Conservation (phyloP, 1,284 basidiomycete species). For the Sanghuangporus baumii region DNA sequence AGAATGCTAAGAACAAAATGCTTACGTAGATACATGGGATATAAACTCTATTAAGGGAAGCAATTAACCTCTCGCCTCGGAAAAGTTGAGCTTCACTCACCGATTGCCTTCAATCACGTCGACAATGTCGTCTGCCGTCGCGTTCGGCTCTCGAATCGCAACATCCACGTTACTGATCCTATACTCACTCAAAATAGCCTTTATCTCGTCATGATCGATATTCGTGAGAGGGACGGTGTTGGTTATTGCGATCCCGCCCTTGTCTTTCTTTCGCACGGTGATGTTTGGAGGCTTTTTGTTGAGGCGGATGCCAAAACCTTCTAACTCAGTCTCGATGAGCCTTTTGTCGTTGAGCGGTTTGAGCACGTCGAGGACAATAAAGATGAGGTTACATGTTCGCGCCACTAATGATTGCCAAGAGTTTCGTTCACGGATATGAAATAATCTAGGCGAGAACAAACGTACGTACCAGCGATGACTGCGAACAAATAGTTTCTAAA, state of each 20-base stretch:
- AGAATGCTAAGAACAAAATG: constrained; percentile 17
- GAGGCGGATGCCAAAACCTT: constrained; percentile 94
- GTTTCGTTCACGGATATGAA: constrained; percentile 7
- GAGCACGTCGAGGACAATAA: constrained; percentile 96
- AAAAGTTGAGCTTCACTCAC: constrained; percentile 31
- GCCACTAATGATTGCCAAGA: constrained; percentile 55
- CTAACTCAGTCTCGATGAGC: constrained; percentile 87
- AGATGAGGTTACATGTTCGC: constrained; percentile 97
- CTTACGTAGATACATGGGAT: constrained; percentile 87
- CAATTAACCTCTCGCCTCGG: background rate
- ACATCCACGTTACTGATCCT: constrained; percentile 88
- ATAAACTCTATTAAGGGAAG: constrained; percentile 68
- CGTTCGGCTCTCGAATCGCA: constrained; percentile 87
- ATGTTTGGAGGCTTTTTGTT: constrained; percentile 96
- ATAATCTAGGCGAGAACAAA: background rate
- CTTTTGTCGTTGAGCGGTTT: constrained; percentile 96
- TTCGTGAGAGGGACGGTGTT: constrained; percentile 97
- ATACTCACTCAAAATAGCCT: constrained; percentile 94
- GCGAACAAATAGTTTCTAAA: constrained; percentile 10
- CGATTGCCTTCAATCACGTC: constrained; percentile 93
- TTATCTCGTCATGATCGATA: constrained; percentile 94
- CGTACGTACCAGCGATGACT: constrained; percentile 80
- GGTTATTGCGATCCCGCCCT: constrained; percentile 89
- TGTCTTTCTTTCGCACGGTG: constrained; percentile 87
- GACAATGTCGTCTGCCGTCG: constrained; percentile 97